Evolutionary conservation across 139 green algal genomes (phyloP).

Genomic region (Deuterostichococcus epilithicus): DNA sequence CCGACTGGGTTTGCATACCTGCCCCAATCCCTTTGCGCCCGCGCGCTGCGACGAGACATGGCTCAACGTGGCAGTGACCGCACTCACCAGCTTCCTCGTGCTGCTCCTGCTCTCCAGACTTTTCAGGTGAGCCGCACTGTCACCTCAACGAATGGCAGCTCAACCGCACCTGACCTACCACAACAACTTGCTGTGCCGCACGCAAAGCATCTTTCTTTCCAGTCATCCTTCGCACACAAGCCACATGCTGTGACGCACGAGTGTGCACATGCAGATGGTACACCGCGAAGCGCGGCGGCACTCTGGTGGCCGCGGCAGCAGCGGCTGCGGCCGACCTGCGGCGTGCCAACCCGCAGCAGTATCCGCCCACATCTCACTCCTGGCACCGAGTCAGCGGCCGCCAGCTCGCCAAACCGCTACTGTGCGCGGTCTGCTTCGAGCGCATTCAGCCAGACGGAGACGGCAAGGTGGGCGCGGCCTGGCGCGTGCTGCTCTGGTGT

Average conservation of each 20-base stretch:
- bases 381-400: slow-evolving; percentile 15
- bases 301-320: slow-evolving; percentile 9
- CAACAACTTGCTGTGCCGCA: background rate
- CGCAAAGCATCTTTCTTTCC: no score
- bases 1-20: background rate
- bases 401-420: slow-evolving; percentile 24
- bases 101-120: background rate
- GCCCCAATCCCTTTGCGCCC: background rate
- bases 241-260: background rate
- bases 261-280: slow-evolving; percentile 13
- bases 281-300: slow-evolving; percentile 2
- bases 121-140: background rate
- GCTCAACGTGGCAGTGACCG: slow-evolving; percentile 2
- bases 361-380: slow-evolving; percentile 13
- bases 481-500: no score
- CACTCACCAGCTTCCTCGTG: background rate
- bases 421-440: slow-evolving; percentile 36
- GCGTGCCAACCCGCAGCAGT: slow-evolving; percentile 12
- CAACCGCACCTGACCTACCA: background rate
- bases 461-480: background rate
- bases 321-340: slow-evolving; percentile 18
- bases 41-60: slow-evolving; percentile 18
- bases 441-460: slow-evolving; percentile 10
- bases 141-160: background rate
- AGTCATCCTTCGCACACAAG: background rate